Evolutionary conservation across 2,329 filamentous ascomycete genomes (phyloP), one percentile per base, ranked within the genome.

Genomic region (Talaromyces albobiverticillius): DNA sequence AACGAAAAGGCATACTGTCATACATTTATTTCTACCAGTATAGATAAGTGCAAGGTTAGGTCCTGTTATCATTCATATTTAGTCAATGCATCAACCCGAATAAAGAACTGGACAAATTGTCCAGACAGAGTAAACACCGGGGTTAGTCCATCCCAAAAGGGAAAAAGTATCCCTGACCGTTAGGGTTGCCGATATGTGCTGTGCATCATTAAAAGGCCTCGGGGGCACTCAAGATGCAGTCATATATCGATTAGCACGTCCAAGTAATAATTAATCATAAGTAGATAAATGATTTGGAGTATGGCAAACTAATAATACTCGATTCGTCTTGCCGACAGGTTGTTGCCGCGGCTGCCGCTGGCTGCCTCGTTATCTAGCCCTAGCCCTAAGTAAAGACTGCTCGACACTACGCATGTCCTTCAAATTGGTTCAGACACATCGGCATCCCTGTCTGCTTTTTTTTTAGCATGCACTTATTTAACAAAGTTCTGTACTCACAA

Each of bases 81-180:
- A 6, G 14, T 9, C 41, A n/a, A n/a, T n/a, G n/a, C n/a, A n/a
- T n/a, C n/a, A 46, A 1, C 23, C 13, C 25, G 16, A 26, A 18
- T 26, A 22, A 18, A 16, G 5, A 8, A 42, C 51, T 53, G 53
- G 53, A 51, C 45, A 45, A 34, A 42, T 51, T 51, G 43, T 47
- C 53, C 53, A 32, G 41, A 55, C 29, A n/a, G n/a, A 48, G 53
- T 22, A 47, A 51, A 34, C 45, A 32, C 43, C 36, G 48, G 32
- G 48, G 43, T 36, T 29, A 20, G 34, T 14, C 14, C 47, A 51
- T 50, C 53, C 53, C 43, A 36, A 55, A 55, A 55, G 14, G 48
- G 53, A 18, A 51, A 55, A 55, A 51, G 14, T 55, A 46, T 55
- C 53, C 53, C 48, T 26, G 20, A 13, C 41, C 13, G 22, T 51